Evolutionary conservation across 2,329 filamentous ascomycete genomes (phyloP).

Genomic region (Penicillium vulpinum): DNA sequence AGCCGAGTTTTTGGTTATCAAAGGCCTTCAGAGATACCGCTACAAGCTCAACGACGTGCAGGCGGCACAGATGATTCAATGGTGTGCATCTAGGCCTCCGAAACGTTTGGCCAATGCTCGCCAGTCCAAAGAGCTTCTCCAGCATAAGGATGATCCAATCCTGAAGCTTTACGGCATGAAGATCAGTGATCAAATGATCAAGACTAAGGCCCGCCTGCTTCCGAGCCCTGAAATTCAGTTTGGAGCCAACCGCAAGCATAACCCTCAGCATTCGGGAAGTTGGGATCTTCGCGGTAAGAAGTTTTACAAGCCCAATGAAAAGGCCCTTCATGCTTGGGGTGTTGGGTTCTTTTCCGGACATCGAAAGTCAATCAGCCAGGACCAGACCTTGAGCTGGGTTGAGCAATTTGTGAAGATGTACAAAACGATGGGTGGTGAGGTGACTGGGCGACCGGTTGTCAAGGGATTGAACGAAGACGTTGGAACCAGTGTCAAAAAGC

Average conservation of each 20-base stretch:
- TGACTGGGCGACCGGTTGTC: slow-evolving; percentile 50
- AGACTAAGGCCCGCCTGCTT: slow-evolving; percentile 70
- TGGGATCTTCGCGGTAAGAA: slow-evolving; percentile 86
- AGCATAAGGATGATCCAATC: slow-evolving; percentile 68
- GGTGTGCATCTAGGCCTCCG: slow-evolving; percentile 75
- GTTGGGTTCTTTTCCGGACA: slow-evolving; percentile 66
- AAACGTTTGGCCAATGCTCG: slow-evolving; percentile 69
- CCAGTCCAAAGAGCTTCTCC: slow-evolving; percentile 64
- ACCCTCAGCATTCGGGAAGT: slow-evolving; percentile 68
- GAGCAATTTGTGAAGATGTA: slow-evolving; percentile 64
- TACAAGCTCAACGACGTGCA: slow-evolving; percentile 62
- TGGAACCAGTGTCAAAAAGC: slow-evolving; percentile 55
- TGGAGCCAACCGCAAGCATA: slow-evolving; percentile 52
- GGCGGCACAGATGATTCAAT: slow-evolving; percentile 87
- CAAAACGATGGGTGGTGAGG: slow-evolving; percentile 59
- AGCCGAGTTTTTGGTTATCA: slow-evolving; percentile 56
- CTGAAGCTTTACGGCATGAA: slow-evolving; percentile 72
- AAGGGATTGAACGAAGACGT: slow-evolving; percentile 47
- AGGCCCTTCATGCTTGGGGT: slow-evolving; percentile 70
- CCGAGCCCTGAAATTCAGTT: slow-evolving; percentile 71
- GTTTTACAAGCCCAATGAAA: slow-evolving; percentile 66
- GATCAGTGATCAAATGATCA: slow-evolving; percentile 65
- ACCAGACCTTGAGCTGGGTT: slow-evolving; percentile 55
- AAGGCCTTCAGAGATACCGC: slow-evolving; percentile 57
- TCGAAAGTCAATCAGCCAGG: slow-evolving; percentile 47